These are phyloP conservation scores for Pelargonium myrrhifolium DNA, from an alignment of 441 rosid genomes.

Conservation along the genomic window DNA sequence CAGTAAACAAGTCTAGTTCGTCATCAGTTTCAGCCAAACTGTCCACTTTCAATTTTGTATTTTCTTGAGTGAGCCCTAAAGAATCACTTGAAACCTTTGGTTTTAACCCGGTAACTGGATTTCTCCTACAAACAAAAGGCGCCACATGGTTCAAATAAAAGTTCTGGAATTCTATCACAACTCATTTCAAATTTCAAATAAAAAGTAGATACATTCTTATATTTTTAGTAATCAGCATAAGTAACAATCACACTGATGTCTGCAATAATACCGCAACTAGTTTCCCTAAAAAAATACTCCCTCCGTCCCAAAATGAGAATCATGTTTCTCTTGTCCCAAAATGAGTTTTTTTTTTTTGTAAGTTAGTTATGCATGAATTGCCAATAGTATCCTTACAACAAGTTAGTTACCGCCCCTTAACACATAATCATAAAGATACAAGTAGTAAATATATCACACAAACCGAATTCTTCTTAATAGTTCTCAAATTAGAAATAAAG, in stretches of 20 bases:
- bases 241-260: constrained; percentile 5
- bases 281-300: no score
- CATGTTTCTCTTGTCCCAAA: no score
- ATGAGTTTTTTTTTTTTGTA: no score
- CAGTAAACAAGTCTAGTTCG: constrained; percentile 24
- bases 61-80: constrained; percentile 10
- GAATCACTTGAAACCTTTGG: constrained; percentile 10
- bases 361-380: no score
- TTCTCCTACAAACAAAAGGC: constrained; percentile 16
- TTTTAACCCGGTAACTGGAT: not conserved
- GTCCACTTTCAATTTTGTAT: constrained; percentile 14
- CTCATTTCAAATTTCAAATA: not conserved
- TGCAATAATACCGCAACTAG: constrained; percentile 6
- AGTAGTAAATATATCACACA: no score
- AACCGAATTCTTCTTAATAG: no score
- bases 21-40: constrained; percentile 9
- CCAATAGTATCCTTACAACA: no score
- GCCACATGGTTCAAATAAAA: not conserved
- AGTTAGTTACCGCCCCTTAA: no score
- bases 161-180: not conserved
- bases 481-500: no score
- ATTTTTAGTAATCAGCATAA: not conserved
- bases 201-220: not conserved
- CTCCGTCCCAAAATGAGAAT: no score
- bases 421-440: no score